Evolutionary conservation across 1,284 basidiomycete genomes (phyloP), one percentile per base, ranked within the genome.

Genomic region (Pseudozyma tsukubaensis): DNA sequence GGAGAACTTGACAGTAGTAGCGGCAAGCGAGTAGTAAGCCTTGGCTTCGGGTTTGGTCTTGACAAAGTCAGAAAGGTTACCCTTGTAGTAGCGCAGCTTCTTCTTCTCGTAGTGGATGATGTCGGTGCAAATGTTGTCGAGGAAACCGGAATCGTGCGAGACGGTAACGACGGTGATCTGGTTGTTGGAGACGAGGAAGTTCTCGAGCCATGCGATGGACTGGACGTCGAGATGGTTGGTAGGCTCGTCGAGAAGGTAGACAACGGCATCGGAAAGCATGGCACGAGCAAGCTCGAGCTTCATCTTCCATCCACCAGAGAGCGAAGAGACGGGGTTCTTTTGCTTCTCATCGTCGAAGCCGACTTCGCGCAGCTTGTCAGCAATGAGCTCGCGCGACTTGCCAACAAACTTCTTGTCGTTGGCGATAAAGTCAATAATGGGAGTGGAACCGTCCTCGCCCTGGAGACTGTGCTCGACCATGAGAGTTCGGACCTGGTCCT

Each of bases 301-400:
- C 96, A 99, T 99, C 88, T 99, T 99, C 96, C 96, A 99, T 54
- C 97, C 96, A 85, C 97, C 97, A 19, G 94, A 97, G 65, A 98
- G 88, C 57, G 93, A 92, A 51, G 92, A 92, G 67, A 98, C 95
- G 47, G 90, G 87, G 82, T 96, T 92, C 43, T 88, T 86, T 86
- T 98, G 95, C 71, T 94, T 89, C 63, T 88, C 89, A 72, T 93
- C 92, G 78, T 94, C 92, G 84, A 99, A 99, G 50, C 97, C 96
- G 66, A 84, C 83, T 18, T 77, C 71, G 24, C 50, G 59, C 37
- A 84, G 73, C 59, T 79, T 79, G 39, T 68, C 65, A 14, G 77
- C 74, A 4, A 83, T 73, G 50, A 83, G 48, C 18, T 80, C 78
- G 45, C 76, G 69, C 34, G 73, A 60, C 72, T 83, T 79, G 71